phyloP scores from a whole-genome alignment of 2,329 filamentous ascomycete genomes.

The Aspergillus brasiliensis region DNA sequence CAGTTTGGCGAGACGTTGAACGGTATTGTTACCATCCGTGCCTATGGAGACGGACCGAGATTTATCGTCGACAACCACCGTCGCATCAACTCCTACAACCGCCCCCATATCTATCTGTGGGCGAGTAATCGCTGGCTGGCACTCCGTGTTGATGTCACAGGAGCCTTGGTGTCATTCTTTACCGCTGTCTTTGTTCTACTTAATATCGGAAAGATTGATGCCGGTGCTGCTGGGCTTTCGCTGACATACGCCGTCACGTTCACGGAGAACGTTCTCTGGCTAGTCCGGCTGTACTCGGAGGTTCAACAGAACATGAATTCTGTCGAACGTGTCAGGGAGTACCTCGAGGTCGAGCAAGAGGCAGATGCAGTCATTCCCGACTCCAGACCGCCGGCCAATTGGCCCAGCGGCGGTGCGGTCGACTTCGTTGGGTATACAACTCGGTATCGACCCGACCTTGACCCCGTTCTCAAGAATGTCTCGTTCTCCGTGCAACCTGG shows the following conservation, averaged over 20 bases:
- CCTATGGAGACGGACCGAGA: conserved; percentile 89
- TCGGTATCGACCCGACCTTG: conserved; percentile 82
- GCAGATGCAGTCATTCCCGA: conserved; percentile 76
- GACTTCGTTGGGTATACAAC: conserved; percentile 90
- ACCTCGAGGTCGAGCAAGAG: conserved; percentile 94
- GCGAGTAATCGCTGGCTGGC: conserved; percentile 95
- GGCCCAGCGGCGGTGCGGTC: conserved; percentile 83
- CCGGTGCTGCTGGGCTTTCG: conserved; percentile 89
- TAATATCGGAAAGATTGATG: conserved; percentile 79
- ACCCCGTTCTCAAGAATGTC: conserved; percentile 79
- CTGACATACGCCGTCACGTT: conserved; percentile 96
- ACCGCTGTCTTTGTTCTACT: conserved; percentile 87
- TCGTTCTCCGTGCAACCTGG: conserved; percentile 82
- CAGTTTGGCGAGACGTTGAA: conserved; percentile 95
- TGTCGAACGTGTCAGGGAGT: conserved; percentile 95
- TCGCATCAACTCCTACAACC: conserved; percentile 85
- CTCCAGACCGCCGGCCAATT: conserved; percentile 73
- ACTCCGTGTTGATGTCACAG: conserved; percentile 85
- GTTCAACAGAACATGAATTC: conserved; percentile 99
- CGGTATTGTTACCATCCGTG: conserved; percentile 94
- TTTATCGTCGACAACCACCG: conserved; percentile 90
- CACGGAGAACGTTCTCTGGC: conserved; percentile 94
- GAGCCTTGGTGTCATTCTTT: conserved; percentile 90
- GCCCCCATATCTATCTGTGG: conserved; percentile 96
- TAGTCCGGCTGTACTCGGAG: conserved; percentile 87